Conservation (phyloP, 352 stramenopile genomes). For the Phytophthora sp. region DNA sequence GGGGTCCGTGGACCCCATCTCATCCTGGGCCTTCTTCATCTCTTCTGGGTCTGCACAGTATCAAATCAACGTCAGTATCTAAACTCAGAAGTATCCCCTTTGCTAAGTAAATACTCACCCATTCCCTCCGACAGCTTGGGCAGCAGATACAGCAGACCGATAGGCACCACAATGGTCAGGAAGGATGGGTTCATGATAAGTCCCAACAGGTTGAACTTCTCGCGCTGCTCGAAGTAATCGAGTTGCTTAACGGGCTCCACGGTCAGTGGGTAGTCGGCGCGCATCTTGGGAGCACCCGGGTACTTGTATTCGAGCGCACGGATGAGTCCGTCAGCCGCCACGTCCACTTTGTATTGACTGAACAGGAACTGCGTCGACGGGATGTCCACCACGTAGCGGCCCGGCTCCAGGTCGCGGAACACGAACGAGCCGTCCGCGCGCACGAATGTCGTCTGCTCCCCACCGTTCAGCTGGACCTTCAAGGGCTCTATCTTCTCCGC, state of each 20-base stretch:
- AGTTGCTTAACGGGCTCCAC: slow-evolving; percentile 73
- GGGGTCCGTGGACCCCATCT: slow-evolving; percentile 78
- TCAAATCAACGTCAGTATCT: slow-evolving; percentile 8
- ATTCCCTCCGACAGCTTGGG: slow-evolving; percentile 83
- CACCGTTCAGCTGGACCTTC: slow-evolving; percentile 75
- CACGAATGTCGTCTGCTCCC: slow-evolving; percentile 73
- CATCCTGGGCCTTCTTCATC: slow-evolving; percentile 88
- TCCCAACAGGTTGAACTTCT: slow-evolving; percentile 81
- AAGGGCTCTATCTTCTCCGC: slow-evolving; percentile 68
- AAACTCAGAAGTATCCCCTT: background rate
- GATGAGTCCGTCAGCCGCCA: slow-evolving; percentile 57
- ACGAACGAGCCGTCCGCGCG: slow-evolving; percentile 70
- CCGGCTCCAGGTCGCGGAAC: slow-evolving; percentile 73
- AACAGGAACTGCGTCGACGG: slow-evolving; percentile 73
- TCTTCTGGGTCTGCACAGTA: slow-evolving; percentile 72
- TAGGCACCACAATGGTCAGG: slow-evolving; percentile 77
- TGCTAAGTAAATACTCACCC: slow-evolving; percentile 46
- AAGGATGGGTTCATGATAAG: slow-evolving; percentile 87
- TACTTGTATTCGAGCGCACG: slow-evolving; percentile 85
- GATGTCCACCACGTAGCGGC: slow-evolving; percentile 81
- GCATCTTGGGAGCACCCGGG: slow-evolving; percentile 66
- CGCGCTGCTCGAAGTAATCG: slow-evolving; percentile 84
- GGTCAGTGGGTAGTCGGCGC: slow-evolving; percentile 65
- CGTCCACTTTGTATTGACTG: slow-evolving; percentile 73
- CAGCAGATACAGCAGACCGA: slow-evolving; percentile 79